Evolutionary conservation across 1,139 yeast genomes (phyloP).

Genomic region (Debaryomyces nepalensis): DNA sequence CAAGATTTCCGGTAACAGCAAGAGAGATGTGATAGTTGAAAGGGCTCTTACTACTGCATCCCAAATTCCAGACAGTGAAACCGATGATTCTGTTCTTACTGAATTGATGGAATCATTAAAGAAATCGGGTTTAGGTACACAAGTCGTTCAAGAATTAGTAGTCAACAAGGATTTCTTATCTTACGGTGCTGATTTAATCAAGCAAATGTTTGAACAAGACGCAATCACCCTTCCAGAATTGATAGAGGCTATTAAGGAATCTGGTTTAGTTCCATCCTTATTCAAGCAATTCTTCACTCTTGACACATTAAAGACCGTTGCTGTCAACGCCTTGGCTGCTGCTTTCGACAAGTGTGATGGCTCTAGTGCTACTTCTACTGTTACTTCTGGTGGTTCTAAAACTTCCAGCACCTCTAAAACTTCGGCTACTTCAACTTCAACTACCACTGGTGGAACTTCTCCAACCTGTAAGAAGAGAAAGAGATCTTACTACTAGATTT

Average conservation of each 20-base stretch:
- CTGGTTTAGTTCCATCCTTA: conserved; percentile 46
- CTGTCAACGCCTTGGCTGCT: conserved; percentile 52
- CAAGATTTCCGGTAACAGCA: conserved; percentile 24
- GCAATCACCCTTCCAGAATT: conserved; percentile 37
- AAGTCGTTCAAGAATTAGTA: conserved; percentile 46
- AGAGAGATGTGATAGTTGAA: conserved; percentile 24
- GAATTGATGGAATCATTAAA: conserved; percentile 52
- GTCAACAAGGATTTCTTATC: conserved; percentile 44
- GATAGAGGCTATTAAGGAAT: conserved; percentile 36
- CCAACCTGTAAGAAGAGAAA: conserved; percentile 33
- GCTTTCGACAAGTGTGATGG: conserved; percentile 48
- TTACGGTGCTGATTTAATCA: conserved; percentile 47
- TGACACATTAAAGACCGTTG: conserved; percentile 44
- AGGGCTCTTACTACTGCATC: conserved; percentile 16
- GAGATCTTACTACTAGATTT: conserved; percentile 30
- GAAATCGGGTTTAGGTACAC: conserved; percentile 48
- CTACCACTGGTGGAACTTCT: conserved; percentile 20
- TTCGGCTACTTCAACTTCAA: conserved; percentile 20
- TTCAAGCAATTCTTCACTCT: conserved; percentile 47
- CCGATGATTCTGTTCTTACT: conserved; percentile 28
- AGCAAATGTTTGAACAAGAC: conserved; percentile 34
- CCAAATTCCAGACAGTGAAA: conserved; percentile 12
- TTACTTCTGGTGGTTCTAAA: conserved; percentile 20
- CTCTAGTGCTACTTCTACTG: conserved; percentile 23
- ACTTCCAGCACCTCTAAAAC: conserved; percentile 23